Conservation (phyloP, 306 rosid species). For the Hippophae rhamnoides region DNA sequence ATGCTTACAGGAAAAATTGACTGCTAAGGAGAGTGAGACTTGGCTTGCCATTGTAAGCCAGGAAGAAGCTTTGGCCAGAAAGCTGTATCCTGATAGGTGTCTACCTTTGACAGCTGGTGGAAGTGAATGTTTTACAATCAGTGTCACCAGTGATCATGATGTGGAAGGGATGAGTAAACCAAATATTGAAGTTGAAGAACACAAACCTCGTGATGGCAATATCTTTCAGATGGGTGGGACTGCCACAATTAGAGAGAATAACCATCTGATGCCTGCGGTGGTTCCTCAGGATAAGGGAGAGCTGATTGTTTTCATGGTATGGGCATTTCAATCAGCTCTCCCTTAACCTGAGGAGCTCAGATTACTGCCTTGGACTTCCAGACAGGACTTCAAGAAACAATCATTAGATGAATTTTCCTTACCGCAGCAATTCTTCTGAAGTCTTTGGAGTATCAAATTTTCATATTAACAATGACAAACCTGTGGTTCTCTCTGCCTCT, state of each 20-base stretch:
- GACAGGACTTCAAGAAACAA: constrained; percentile 37
- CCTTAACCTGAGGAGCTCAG: not conserved
- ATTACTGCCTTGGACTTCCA: constrained; percentile 27
- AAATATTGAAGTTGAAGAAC: constrained; percentile 26
- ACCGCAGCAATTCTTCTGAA: constrained; percentile 18
- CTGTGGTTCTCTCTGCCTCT: constrained; percentile 17
- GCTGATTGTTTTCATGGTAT: not conserved
- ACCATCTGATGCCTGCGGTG: constrained; percentile 8
- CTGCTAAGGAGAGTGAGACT: constrained; percentile 54
- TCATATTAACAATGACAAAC: constrained; percentile 22
- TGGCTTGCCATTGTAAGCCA: constrained; percentile 49
- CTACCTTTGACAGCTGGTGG: constrained; percentile 25
- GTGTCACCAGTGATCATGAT: constrained; percentile 38
- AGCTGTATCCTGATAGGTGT: constrained; percentile 35
- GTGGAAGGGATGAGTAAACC: constrained; percentile 34
- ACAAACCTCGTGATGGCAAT: constrained; percentile 24
- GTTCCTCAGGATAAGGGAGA: constrained; percentile 32
- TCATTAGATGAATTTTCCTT: constrained; percentile 40
- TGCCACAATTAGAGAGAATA: constrained; percentile 17
- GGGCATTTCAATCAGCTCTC: too few relatives aligned
- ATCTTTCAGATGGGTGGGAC: constrained; percentile 9
- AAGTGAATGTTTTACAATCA: constrained; percentile 21
- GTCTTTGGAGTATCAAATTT: constrained; percentile 30
- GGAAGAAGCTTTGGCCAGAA: constrained; percentile 44
- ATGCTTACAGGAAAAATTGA: constrained; percentile 58